phyloP scores from a whole-genome alignment of 306 rosid genomes.

The Oemleria cerasiformis region DNA sequence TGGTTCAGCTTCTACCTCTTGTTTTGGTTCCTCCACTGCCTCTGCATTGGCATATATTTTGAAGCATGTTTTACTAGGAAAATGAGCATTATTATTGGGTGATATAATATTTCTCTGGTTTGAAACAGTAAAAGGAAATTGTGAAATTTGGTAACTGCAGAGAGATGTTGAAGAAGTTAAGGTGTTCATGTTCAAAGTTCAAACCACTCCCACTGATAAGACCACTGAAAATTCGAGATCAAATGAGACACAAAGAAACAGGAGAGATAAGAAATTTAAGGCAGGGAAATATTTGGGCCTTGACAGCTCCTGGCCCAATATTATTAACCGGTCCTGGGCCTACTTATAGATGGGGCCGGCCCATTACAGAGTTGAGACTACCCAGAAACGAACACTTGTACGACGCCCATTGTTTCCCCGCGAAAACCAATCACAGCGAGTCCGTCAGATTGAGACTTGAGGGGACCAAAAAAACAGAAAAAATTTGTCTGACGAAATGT shows the following conservation, averaged over 20 bases:
- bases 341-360: background rate
- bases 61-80: constrained; percentile 29
- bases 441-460: background rate
- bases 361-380: background rate
- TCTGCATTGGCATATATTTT: constrained; percentile 45
- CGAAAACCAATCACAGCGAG: constrained; percentile 5
- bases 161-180: constrained; percentile 45
- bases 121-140: constrained; percentile 25
- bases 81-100: background rate
- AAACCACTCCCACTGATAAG: background rate
- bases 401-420: background rate
- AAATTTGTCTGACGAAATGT: background rate
- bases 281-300: background rate
- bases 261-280: constrained; percentile 24
- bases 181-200: constrained; percentile 44
- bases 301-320: background rate
- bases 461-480: background rate
- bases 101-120: constrained; percentile 8
- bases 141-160: constrained; percentile 33
- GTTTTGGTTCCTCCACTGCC: constrained; percentile 25
- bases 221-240: constrained; percentile 3
- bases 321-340: background rate
- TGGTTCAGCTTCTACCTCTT: constrained; percentile 29
- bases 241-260: background rate
- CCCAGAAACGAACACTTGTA: background rate